Conservation (phyloP, 495 filamentous ascomycete genomes). For the Penicillium pulvis region DNA sequence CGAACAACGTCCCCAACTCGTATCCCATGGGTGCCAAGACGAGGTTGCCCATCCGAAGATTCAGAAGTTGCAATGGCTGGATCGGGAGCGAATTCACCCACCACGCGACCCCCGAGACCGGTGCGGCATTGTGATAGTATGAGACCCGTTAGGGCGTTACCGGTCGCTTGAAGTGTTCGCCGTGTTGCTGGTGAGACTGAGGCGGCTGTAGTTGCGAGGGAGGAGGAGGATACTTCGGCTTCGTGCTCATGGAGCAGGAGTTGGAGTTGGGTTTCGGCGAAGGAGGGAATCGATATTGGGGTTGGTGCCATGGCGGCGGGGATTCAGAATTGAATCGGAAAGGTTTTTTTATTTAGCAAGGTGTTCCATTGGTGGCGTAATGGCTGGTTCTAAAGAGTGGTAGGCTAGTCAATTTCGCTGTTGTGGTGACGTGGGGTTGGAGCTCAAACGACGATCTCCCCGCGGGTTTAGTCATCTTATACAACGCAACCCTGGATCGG, state of each 20-base stretch:
- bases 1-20: constrained; percentile 86
- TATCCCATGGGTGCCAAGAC: constrained; percentile 78
- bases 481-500: constrained; percentile 1
- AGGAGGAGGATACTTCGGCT: constrained; percentile 58
- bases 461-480: constrained; percentile 26
- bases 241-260: constrained; percentile 78
- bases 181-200: constrained; percentile 74
- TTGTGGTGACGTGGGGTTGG: constrained; percentile 8
- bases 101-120: constrained; percentile 82
- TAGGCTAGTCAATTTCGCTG: neutral
- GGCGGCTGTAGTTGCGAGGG: constrained; percentile 64
- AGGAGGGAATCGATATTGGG: constrained; percentile 67
- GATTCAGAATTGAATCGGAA: neutral
- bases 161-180: constrained; percentile 75
- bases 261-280: constrained; percentile 75
- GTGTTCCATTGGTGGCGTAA: neutral
- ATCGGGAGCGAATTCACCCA: constrained; percentile 80
- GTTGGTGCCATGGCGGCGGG: constrained; percentile 19
- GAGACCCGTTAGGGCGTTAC: constrained; percentile 84
- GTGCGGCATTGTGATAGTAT: constrained; percentile 78
- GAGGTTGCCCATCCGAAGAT: constrained; percentile 29
- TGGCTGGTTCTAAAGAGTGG: neutral
- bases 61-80: constrained; percentile 54
- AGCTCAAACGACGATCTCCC: constrained; percentile 12
- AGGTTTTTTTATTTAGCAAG: neutral